Evolutionary conservation across 805 yeast species (phyloP).

Genomic region (Priceomyces castillae): DNA sequence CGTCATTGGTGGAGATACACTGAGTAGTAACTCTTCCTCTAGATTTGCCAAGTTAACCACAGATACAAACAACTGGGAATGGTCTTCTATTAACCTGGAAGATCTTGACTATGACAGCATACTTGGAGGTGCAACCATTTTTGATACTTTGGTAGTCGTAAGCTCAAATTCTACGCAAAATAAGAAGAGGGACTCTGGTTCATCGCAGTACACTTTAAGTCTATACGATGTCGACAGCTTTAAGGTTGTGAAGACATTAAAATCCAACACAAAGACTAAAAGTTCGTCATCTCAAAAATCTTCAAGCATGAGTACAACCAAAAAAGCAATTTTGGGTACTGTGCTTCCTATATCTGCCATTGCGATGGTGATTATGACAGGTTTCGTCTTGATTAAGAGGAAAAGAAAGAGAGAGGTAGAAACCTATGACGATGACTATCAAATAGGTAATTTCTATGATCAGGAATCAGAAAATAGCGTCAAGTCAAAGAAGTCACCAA

Average conservation of each 20-base stretch:
- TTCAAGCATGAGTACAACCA: conserved; percentile 7
- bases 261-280: conserved; percentile 10
- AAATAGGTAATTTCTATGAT: conserved; percentile 30
- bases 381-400: conserved; percentile 17
- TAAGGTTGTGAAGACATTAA: conserved; percentile 25
- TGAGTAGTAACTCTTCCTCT: conserved; percentile 41
- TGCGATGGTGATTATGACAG: conserved; percentile 13
- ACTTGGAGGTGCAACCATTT: conserved; percentile 53
- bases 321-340: conserved; percentile 37
- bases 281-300: background rate
- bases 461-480: conserved; percentile 9
- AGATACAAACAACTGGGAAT: conserved; percentile 30
- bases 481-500: conserved; percentile 1
- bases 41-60: conserved; percentile 38
- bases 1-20: conserved; percentile 59
- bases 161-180: conserved; percentile 16
- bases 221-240: conserved; percentile 42
- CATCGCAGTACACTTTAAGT: conserved; percentile 28
- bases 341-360: conserved; percentile 33
- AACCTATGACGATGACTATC: conserved; percentile 24
- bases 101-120: conserved; percentile 20
- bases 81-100: conserved; percentile 28
- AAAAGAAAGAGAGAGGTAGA: conserved; percentile 18
- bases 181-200: conserved; percentile 17
- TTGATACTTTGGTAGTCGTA: conserved; percentile 49